These are phyloP conservation scores for Citrus glauca DNA, from an alignment of 345 rosid genomes.

Conservation along the genomic window DNA sequence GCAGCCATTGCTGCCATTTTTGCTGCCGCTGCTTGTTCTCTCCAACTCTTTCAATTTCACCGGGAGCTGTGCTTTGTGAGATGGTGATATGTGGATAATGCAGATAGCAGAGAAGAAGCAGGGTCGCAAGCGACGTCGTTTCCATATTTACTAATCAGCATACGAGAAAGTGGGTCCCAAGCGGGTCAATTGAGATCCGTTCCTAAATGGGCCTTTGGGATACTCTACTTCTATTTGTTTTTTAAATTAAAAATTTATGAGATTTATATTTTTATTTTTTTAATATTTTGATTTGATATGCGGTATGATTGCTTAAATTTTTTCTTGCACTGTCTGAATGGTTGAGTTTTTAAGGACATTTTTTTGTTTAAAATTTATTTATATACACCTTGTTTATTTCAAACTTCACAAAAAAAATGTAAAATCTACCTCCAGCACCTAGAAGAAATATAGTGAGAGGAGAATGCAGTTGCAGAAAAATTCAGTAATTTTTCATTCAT, in stretches of 20 bases:
- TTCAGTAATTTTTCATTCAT: constrained; percentile 14
- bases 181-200: background rate
- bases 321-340: background rate
- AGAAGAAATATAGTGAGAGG: background rate
- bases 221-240: background rate
- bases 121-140: constrained; percentile 9
- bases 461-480: background rate
- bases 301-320: background rate
- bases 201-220: background rate
- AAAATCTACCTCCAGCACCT: no score
- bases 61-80: background rate
- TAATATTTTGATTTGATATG: background rate
- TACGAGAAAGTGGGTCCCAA: background rate
- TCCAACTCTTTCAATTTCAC: constrained; percentile 9
- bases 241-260: background rate
- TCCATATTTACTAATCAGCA: background rate
- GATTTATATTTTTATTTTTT: background rate
- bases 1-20: constrained; percentile 70
- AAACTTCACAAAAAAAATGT: no score
- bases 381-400: no score
- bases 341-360: no score
- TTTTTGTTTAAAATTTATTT: no score
- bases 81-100: constrained; percentile 32
- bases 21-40: constrained; percentile 21
- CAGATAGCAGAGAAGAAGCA: background rate